Evolutionary conservation across 768 basidiomycete species (phyloP).

Genomic region (Lentinus tigrinus): DNA sequence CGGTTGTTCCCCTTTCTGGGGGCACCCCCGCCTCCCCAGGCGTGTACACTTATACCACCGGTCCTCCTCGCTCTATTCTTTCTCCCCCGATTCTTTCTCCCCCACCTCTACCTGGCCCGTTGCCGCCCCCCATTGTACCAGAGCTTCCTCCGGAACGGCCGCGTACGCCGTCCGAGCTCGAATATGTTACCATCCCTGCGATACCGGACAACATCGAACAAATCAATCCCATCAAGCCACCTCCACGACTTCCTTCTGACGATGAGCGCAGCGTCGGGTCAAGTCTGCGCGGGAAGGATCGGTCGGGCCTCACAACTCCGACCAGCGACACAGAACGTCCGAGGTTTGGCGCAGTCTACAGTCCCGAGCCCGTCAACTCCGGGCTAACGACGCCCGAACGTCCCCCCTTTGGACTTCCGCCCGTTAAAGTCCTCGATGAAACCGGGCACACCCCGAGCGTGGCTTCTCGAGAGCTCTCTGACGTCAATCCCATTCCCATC

Average conservation of each 20-base stretch:
- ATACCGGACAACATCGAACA: conserved; percentile 20
- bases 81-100: background rate
- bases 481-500: conserved; percentile 17
- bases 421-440: conserved; percentile 20
- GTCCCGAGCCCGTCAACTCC: conserved; percentile 11
- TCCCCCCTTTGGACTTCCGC: conserved; percentile 14
- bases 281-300: conserved; percentile 2
- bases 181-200: conserved; percentile 23
- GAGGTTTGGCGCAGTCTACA: conserved; percentile 10
- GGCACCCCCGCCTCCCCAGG: background rate
- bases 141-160: background rate
- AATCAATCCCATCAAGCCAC: background rate
- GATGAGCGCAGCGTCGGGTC: conserved; percentile 13
- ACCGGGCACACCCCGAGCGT: conserved; percentile 7
- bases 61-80: background rate
- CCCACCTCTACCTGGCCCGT: background rate
- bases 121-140: background rate
- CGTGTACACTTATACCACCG: background rate
- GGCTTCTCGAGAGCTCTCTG: conserved; percentile 13
- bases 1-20: background rate
- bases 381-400: conserved; percentile 21
- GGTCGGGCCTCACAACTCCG: conserved; percentile 26
- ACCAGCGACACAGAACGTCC: conserved; percentile 12
- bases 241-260: conserved; percentile 5
- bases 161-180: conserved; percentile 26